These are phyloP conservation scores for Pythium monospermum DNA, from an alignment of 352 stramenopile genomes.

Conservation along the genomic window DNA sequence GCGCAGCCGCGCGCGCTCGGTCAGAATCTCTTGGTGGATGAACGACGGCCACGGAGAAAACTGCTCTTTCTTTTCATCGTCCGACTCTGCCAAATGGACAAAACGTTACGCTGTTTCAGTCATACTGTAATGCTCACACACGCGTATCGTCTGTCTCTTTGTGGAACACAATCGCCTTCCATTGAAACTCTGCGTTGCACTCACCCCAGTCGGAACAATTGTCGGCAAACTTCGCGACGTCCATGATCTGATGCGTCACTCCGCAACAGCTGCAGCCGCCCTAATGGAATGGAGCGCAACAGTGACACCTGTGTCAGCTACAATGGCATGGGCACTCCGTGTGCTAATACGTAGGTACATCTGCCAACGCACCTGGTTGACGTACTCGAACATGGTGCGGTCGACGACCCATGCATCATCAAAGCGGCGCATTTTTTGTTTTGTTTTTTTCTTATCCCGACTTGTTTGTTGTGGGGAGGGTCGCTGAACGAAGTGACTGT, in stretches of 20 bases:
- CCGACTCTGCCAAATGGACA: slow-evolving; percentile 91
- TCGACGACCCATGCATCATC: slow-evolving; percentile 89
- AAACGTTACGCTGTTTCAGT: too few species aligned
- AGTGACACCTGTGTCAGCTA: too few species aligned
- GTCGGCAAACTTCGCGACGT: slow-evolving; percentile 74
- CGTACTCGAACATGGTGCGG: slow-evolving; percentile 93
- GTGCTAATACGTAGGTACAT: not conserved
- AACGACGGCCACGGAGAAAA: slow-evolving; percentile 79
- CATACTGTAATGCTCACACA: too few species aligned
- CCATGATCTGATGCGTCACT: slow-evolving; percentile 86
- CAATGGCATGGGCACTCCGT: not conserved
- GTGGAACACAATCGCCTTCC: too few species aligned
- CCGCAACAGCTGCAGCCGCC: slow-evolving; percentile 90
- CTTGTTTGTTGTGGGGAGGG: not conserved
- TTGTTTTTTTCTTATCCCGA: not conserved
- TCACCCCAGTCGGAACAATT: slow-evolving; percentile 88
- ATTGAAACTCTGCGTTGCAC: too few species aligned
- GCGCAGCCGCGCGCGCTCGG: slow-evolving; percentile 83
- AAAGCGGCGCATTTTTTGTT: slow-evolving; percentile 50
- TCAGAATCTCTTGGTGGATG: slow-evolving; percentile 92
- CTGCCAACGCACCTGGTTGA: slow-evolving; percentile 60
- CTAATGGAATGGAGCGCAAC: slow-evolving; percentile 29
- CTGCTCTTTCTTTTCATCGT: slow-evolving; percentile 88
- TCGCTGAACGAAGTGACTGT: slow-evolving; percentile 1
- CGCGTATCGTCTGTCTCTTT: too few species aligned